Percentiles rank a stretch among this genome's conserved stretches.
phyloP scores from a whole-genome alignment of 345 rosid genomes.

The Linum trigynum region DNA sequence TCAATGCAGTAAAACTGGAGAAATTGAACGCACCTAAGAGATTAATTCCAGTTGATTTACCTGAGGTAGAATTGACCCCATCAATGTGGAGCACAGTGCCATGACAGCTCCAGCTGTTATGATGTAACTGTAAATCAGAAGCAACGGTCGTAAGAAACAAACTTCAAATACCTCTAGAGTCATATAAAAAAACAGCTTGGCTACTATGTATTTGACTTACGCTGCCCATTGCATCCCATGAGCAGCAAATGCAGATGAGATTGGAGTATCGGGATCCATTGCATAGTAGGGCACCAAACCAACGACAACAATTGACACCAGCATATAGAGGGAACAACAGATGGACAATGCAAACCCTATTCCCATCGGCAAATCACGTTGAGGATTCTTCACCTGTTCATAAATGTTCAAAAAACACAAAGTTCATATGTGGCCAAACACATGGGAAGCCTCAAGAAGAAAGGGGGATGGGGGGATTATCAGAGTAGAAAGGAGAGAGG shows the following conservation, averaged over 20 bases:
- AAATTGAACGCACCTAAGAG: slow-evolving; percentile 9
- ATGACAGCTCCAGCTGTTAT: slow-evolving; percentile 82
- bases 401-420: slow-evolving; percentile 8
- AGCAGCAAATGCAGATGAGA: slow-evolving; percentile 83
- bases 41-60: slow-evolving; percentile 22
- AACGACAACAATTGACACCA: slow-evolving; percentile 81
- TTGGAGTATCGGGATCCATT: slow-evolving; percentile 98
- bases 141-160: slow-evolving; percentile 7
- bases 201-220: slow-evolving; percentile 36
- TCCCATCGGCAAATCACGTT: slow-evolving; percentile 89
- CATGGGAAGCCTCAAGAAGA: background rate
- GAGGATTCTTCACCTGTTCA: slow-evolving; percentile 91
- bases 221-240: slow-evolving; percentile 97
- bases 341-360: slow-evolving; percentile 74
- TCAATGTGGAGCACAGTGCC: slow-evolving; percentile 88
- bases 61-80: slow-evolving; percentile 98
- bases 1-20: background rate
- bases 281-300: slow-evolving; percentile 91
- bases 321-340: slow-evolving; percentile 87
- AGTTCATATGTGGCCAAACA: slow-evolving; percentile 4
- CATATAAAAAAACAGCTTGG: background rate
- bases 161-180: background rate
- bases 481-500: background rate
- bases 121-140: slow-evolving; percentile 44
- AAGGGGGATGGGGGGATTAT: background rate